Conservation (phyloP, 208 protist genomes). For the Trypanosoma vivax region DNA sequence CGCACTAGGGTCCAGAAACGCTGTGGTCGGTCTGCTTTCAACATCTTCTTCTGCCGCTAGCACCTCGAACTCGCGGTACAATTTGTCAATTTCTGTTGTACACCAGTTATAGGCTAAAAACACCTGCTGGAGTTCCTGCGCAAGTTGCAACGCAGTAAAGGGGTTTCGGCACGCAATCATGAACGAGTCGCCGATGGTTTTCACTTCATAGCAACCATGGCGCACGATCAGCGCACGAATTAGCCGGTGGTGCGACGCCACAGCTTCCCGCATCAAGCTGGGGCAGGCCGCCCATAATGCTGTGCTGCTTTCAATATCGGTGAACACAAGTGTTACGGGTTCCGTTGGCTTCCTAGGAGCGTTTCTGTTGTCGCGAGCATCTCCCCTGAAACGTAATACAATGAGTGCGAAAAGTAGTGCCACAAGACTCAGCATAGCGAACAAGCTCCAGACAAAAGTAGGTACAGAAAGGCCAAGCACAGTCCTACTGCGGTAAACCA, state of each 20-base stretch:
- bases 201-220: constrained; percentile 73
- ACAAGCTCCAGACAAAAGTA: constrained; percentile 22
- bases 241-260: constrained; percentile 52
- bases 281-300: constrained; percentile 58
- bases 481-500: constrained; percentile 19
- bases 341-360: constrained; percentile 33
- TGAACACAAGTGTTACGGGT: constrained; percentile 67
- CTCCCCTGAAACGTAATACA: constrained; percentile 1
- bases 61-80: constrained; percentile 37
- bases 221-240: constrained; percentile 44
- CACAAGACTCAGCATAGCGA: constrained; percentile 9
- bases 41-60: constrained; percentile 7
- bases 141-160: neutral
- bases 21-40: constrained; percentile 16
- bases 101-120: constrained; percentile 39
- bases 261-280: constrained; percentile 44
- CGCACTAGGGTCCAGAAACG: constrained; percentile 20
- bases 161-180: constrained; percentile 1
- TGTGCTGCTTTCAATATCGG: constrained; percentile 76
- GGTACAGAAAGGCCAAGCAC: constrained; percentile 5
- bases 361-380: constrained; percentile 30
- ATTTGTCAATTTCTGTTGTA: constrained; percentile 24
- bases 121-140: neutral
- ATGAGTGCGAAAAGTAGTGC: constrained; percentile 3
- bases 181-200: constrained; percentile 79